These are phyloP conservation scores for Coemansia asiatica DNA, from an alignment of 192 early-diverging fungal genomes.

Conservation along the genomic window DNA sequence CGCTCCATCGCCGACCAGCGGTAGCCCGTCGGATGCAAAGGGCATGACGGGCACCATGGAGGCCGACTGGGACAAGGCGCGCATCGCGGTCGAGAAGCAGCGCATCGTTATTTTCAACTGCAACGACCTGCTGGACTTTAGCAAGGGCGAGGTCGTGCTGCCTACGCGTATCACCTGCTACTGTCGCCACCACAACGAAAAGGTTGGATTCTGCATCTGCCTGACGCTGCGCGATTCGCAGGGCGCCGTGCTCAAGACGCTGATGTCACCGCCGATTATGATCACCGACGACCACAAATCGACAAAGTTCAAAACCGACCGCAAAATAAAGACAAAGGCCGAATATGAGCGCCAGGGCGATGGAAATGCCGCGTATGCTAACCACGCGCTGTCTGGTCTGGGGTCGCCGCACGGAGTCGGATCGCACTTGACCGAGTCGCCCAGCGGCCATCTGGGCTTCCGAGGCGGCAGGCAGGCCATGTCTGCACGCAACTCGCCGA, in stretches of 20 bases:
- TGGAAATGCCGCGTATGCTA: slow-evolving; percentile 43
- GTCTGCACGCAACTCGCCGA: slow-evolving; percentile 53
- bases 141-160: slow-evolving; percentile 81
- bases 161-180: slow-evolving; percentile 96
- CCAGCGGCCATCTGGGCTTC: slow-evolving; percentile 14
- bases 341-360: slow-evolving; percentile 55
- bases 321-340: slow-evolving; percentile 53
- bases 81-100: slow-evolving; percentile 70
- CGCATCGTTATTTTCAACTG: slow-evolving; percentile 90
- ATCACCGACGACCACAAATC: slow-evolving; percentile 99
- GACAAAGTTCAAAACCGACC: slow-evolving; percentile 62
- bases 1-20: slow-evolving; percentile 48
- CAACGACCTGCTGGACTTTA: slow-evolving; percentile 81
- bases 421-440: slow-evolving; percentile 3
- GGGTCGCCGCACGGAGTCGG: slow-evolving; percentile 18
- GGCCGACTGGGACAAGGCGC: slow-evolving; percentile 63
- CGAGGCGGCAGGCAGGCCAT: slow-evolving; percentile 30
- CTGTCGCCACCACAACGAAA: slow-evolving; percentile 93
- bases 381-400: slow-evolving; percentile 44
- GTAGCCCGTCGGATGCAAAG: slow-evolving; percentile 43
- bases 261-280: slow-evolving; percentile 88
- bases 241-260: slow-evolving; percentile 68
- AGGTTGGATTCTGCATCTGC: slow-evolving; percentile 88
- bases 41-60: slow-evolving; percentile 58
- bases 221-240: slow-evolving; percentile 73